Conservation (phyloP, 768 basidiomycete genomes). For the Tulasnella sp. region DNA sequence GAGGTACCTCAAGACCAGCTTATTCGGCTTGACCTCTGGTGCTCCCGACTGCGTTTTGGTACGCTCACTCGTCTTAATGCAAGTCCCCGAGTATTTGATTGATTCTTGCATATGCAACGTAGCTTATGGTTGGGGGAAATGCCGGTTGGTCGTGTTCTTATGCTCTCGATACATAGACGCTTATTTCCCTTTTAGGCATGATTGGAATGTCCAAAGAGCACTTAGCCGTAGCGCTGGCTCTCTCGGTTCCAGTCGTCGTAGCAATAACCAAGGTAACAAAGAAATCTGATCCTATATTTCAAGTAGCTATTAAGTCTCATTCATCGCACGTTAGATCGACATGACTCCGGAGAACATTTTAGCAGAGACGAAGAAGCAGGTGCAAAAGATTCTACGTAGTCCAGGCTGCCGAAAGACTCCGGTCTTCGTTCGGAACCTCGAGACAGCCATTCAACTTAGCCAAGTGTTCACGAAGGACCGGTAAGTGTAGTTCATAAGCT, state of each 20-base stretch:
- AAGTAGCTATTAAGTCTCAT: background rate
- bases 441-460: constrained; percentile 70
- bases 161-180: background rate
- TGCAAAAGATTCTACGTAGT: constrained; percentile 81
- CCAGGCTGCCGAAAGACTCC: constrained; percentile 62
- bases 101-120: constrained; percentile 23
- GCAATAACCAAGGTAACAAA: constrained; percentile 82
- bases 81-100: background rate
- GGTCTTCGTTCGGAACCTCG: constrained; percentile 71
- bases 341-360: constrained; percentile 93
- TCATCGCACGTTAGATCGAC: constrained; percentile 65
- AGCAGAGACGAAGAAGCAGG: constrained; percentile 84
- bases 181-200: constrained; percentile 33
- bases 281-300: background rate
- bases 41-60: constrained; percentile 56
- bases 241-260: constrained; percentile 86
- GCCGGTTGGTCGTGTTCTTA: constrained; percentile 34
- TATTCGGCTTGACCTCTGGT: constrained; percentile 91
- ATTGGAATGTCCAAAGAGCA: constrained; percentile 96
- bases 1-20: constrained; percentile 53
- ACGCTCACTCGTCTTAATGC: constrained; percentile 31
- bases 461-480: constrained; percentile 61
- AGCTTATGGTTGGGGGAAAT: constrained; percentile 86
- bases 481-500: constrained; percentile 30
- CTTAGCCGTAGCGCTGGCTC: constrained; percentile 83